These are phyloP conservation scores for Coffea humblotiana DNA, from an alignment of 305 asterid species.

Conservation along the genomic window DNA sequence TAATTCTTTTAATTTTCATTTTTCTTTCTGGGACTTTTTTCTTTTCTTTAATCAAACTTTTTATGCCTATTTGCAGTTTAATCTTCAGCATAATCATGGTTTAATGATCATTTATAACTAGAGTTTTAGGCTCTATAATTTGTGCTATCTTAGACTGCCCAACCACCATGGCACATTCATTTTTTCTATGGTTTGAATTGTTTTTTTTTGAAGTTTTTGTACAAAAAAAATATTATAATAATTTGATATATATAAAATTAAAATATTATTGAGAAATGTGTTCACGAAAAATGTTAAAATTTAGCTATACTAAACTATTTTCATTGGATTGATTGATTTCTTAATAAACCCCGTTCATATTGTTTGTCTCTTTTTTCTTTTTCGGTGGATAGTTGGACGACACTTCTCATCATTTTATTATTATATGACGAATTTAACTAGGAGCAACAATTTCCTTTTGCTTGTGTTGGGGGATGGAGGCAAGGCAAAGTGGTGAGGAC, in stretches of 20 bases:
- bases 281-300: background rate
- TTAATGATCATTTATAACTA: background rate
- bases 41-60: background rate
- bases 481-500: too few relatives aligned
- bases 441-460: background rate
- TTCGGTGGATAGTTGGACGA: background rate
- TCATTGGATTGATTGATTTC: background rate
- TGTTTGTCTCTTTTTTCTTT: background rate
- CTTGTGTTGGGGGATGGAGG: background rate
- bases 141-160: background rate
- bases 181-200: background rate
- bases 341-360: background rate
- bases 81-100: background rate
- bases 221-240: too few relatives aligned
- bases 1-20: too few relatives aligned
- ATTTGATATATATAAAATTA: too few relatives aligned
- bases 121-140: background rate
- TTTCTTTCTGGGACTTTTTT: background rate
- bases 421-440: background rate
- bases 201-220: too few relatives aligned
- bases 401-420: background rate
- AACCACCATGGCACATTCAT: too few relatives aligned
- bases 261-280: too few relatives aligned
- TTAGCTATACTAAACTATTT: background rate
- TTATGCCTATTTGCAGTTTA: background rate